Evolutionary conservation across 2,329 filamentous ascomycete genomes (phyloP).

Genomic region (Ophiosphaerella korrae): DNA sequence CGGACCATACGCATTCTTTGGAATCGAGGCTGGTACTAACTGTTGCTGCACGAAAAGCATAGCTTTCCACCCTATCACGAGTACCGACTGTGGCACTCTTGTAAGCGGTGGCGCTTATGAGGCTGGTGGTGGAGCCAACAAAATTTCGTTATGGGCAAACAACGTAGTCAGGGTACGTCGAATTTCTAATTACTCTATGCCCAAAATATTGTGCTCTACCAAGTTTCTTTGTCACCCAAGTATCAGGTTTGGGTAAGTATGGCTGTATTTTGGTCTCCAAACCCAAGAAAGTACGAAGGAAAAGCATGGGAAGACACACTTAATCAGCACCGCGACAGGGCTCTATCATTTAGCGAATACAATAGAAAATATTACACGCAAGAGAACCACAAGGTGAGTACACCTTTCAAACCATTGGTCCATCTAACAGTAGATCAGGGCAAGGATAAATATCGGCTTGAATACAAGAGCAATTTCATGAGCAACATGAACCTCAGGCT

Average conservation of each 20-base stretch:
- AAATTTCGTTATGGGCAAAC: background rate
- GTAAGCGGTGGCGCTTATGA: background rate
- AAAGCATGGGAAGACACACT: background rate
- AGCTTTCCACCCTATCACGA: background rate
- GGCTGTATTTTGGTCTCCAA: background rate
- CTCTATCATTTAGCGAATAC: no score
- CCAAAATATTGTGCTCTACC: constrained; percentile 5
- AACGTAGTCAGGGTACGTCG: background rate
- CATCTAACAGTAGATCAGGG: no score
- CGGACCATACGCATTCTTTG: background rate
- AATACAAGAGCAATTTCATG: no score
- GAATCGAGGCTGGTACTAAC: background rate
- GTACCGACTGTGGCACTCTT: background rate
- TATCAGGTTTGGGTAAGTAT: constrained; percentile 1
- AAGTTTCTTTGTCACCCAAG: background rate
- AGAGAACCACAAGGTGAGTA: no score
- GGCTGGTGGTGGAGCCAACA: background rate
- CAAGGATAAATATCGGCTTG: no score
- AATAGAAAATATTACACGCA: no score
- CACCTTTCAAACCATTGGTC: no score
- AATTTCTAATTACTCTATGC: constrained; percentile 1
- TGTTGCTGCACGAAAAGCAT: background rate
- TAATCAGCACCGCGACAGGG: background rate
- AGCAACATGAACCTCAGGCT: no score
- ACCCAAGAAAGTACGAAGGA: background rate